phyloP scores from a whole-genome alignment of 2,329 filamentous ascomycete species.

The Coniosporium tulheliwenetii region DNA sequence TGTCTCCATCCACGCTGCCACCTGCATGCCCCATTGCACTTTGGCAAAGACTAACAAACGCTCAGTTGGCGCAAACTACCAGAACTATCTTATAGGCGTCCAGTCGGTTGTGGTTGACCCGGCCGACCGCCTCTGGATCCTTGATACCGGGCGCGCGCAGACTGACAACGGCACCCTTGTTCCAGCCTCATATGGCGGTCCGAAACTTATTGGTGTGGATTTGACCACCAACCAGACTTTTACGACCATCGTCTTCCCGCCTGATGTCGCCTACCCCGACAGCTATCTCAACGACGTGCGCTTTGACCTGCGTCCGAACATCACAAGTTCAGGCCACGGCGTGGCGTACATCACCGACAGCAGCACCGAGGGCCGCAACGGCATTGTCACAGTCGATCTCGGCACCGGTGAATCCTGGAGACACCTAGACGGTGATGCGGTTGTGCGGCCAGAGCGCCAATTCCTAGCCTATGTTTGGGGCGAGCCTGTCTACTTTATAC shows the following conservation, averaged over 20 bases:
- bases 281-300: slow-evolving; percentile 39
- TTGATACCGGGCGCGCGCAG: slow-evolving; percentile 35
- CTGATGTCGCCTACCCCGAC: slow-evolving; percentile 28
- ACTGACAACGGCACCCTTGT: slow-evolving; percentile 28
- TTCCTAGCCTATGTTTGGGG: slow-evolving; percentile 36
- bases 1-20: neutral
- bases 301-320: slow-evolving; percentile 30
- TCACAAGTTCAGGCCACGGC: slow-evolving; percentile 27
- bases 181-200: slow-evolving; percentile 28
- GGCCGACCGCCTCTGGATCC: slow-evolving; percentile 34
- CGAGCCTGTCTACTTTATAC: slow-evolving; percentile 26
- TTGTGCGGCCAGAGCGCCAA: slow-evolving; percentile 26
- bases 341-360: slow-evolving; percentile 39
- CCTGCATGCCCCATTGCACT: neutral
- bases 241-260: slow-evolving; percentile 35
- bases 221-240: slow-evolving; percentile 29
- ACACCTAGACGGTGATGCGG: slow-evolving; percentile 26
- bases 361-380: slow-evolving; percentile 31
- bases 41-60: neutral
- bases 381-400: slow-evolving; percentile 34
- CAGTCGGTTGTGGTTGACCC: slow-evolving; percentile 37
- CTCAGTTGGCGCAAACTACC: slow-evolving; percentile 26
- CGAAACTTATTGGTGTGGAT: slow-evolving; percentile 34
- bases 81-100: slow-evolving; percentile 34
- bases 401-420: slow-evolving; percentile 33